These are phyloP conservation scores for Nigrospora sphaerica DNA, from an alignment of 2,329 filamentous ascomycete species.

Conservation along the genomic window DNA sequence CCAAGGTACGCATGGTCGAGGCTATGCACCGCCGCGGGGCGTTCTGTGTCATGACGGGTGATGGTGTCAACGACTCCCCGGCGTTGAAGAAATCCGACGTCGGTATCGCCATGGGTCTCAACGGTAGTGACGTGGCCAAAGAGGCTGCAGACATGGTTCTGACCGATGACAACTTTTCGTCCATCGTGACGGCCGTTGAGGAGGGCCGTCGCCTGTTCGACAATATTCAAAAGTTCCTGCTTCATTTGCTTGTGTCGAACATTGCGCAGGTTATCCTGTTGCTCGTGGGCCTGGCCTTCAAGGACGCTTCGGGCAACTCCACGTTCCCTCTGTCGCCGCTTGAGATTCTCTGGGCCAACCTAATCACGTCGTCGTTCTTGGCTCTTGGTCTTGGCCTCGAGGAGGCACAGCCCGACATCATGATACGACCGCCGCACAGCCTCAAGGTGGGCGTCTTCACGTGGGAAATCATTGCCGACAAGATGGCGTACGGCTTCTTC, in stretches of 20 bases:
- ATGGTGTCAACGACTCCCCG: slow-evolving; percentile 69
- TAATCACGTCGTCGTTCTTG: slow-evolving; percentile 64
- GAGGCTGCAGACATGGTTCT: slow-evolving; percentile 84
- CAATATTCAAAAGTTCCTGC: slow-evolving; percentile 65
- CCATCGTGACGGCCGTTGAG: slow-evolving; percentile 65
- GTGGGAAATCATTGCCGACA: slow-evolving; percentile 56
- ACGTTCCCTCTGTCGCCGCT: slow-evolving; percentile 66
- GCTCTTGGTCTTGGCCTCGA: slow-evolving; percentile 69
- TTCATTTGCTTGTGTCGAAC: slow-evolving; percentile 64
- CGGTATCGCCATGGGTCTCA: slow-evolving; percentile 67
- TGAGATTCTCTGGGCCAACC: slow-evolving; percentile 71
- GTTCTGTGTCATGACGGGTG: slow-evolving; percentile 70
- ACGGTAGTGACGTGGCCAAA: slow-evolving; percentile 67
- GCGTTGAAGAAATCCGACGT: slow-evolving; percentile 68
- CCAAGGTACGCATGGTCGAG: slow-evolving; percentile 70
- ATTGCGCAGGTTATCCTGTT: slow-evolving; percentile 64
- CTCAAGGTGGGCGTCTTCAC: slow-evolving; percentile 57
- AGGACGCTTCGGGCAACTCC: slow-evolving; percentile 49
- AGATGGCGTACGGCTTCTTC: slow-evolving; percentile 57
- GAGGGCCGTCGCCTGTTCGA: slow-evolving; percentile 64
- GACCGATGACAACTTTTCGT: slow-evolving; percentile 83
- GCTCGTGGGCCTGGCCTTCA: slow-evolving; percentile 62
- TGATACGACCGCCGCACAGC: slow-evolving; percentile 57
- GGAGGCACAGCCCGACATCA: slow-evolving; percentile 60
- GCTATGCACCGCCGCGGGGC: slow-evolving; percentile 61